phyloP scores from a whole-genome alignment of 1,139 yeast genomes.

The Kodamaea plutei region DNA sequence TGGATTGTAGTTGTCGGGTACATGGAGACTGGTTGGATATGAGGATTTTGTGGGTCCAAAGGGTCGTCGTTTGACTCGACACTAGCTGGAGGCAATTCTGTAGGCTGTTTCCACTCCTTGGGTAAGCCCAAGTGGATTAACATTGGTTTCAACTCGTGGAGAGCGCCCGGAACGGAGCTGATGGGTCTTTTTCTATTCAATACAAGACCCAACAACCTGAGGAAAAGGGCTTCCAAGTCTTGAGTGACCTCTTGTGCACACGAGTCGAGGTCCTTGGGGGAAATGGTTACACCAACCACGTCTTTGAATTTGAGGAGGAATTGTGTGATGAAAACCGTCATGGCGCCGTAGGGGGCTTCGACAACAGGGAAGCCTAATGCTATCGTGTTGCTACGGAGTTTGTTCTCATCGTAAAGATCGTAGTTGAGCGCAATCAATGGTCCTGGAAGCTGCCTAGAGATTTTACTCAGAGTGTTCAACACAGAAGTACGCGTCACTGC shows the following conservation, averaged over 20 bases:
- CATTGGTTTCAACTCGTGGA: conserved; percentile 38
- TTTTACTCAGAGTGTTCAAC: conserved; percentile 24
- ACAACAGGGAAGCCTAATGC: conserved; percentile 32
- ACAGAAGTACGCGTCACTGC: conserved; percentile 28
- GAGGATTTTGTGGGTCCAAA: conserved; percentile 39
- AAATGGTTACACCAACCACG: conserved; percentile 27
- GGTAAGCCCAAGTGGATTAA: conserved; percentile 20
- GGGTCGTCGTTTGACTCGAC: conserved; percentile 15
- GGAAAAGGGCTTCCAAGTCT: conserved; percentile 33
- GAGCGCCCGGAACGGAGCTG: conserved; percentile 29
- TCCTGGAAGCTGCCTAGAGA: conserved; percentile 37
- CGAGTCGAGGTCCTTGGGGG: conserved; percentile 47
- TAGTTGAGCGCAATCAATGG: conserved; percentile 36
- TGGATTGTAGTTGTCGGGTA: conserved; percentile 7
- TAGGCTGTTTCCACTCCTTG: conserved; percentile 14
- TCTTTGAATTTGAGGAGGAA: conserved; percentile 42
- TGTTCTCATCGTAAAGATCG: conserved; percentile 37
- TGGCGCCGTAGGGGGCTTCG: conserved; percentile 41
- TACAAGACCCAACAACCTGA: conserved; percentile 32
- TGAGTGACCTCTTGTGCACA: conserved; percentile 22
- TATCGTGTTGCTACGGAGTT: conserved; percentile 10
- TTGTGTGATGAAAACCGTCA: conserved; percentile 39
- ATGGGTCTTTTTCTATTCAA: conserved; percentile 40
- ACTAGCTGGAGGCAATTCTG: conserved; percentile 6
- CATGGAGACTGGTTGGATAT: conserved; percentile 22